Conservation (phyloP, 108 stramenopile genomes). For the Poteriospumella lacustris region DNA sequence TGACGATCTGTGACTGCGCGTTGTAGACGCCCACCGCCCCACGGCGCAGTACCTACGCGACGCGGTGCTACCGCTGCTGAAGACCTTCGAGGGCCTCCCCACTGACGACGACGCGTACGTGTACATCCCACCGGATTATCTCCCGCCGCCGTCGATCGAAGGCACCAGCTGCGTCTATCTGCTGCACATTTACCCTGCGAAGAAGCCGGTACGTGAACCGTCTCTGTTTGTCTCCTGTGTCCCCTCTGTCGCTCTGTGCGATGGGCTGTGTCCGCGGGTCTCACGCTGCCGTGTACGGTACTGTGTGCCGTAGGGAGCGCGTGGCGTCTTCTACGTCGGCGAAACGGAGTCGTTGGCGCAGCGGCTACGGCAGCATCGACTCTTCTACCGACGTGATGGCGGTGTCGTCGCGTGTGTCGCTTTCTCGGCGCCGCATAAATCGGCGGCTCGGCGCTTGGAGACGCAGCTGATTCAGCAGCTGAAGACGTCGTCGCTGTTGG, state of each 20-base stretch:
- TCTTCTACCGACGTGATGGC: slow-evolving; percentile 55
- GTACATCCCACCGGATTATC: not conserved
- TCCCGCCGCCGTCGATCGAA: slow-evolving; percentile 60
- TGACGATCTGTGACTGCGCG: too few species aligned
- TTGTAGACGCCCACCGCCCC: too few species aligned
- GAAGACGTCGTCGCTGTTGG: too few species aligned
- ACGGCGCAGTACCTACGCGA: too few species aligned
- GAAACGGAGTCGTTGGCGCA: slow-evolving; percentile 67
- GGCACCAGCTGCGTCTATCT: slow-evolving; percentile 74
- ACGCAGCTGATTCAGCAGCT: slow-evolving; percentile 62
- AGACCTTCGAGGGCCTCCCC: too few species aligned
- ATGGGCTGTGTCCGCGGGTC: too few species aligned
- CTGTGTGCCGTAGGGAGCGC: not conserved
- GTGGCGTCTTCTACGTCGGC: slow-evolving; percentile 68
- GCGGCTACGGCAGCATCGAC: slow-evolving; percentile 63
- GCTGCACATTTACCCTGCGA: slow-evolving; percentile 53
- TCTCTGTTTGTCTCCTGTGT: too few species aligned
- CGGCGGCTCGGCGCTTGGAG: slow-evolving; percentile 62
- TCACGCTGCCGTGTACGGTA: not conserved
- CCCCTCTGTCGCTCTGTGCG: too few species aligned
- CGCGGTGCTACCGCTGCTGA: too few species aligned
- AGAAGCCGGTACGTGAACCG: too few species aligned
- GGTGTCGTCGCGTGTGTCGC: slow-evolving; percentile 48
- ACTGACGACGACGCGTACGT: too few species aligned
- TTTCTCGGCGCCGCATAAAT: slow-evolving; percentile 58